Evolutionary conservation across 2,329 filamentous ascomycete genomes (phyloP).

Genomic region (Cordyceps cateniannulata): DNA sequence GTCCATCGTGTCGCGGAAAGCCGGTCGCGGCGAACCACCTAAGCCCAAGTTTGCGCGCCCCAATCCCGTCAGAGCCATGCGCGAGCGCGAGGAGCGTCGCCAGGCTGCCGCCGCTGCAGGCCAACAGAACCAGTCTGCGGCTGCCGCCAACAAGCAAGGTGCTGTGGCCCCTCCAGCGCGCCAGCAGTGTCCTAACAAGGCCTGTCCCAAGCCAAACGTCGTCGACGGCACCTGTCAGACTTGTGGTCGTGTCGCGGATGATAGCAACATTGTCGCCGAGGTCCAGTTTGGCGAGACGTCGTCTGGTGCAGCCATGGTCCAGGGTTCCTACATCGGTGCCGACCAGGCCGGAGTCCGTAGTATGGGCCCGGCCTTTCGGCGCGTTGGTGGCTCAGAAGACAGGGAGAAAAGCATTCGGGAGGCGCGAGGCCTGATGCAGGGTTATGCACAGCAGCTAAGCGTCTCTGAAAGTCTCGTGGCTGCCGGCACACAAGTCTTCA

Average conservation of each 20-base stretch:
- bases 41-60: slow-evolving; percentile 37
- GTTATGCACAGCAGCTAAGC: slow-evolving; percentile 54
- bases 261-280: slow-evolving; percentile 86
- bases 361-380: slow-evolving; percentile 55
- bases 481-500: slow-evolving; percentile 66
- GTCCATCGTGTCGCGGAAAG: slow-evolving; percentile 37
- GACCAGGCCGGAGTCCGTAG: slow-evolving; percentile 75
- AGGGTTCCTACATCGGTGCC: slow-evolving; percentile 81
- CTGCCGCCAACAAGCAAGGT: slow-evolving; percentile 23
- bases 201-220: slow-evolving; percentile 55
- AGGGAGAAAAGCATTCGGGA: slow-evolving; percentile 55
- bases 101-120: slow-evolving; percentile 27
- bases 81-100: slow-evolving; percentile 43
- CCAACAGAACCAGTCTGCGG: slow-evolving; percentile 23
- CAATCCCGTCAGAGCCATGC: slow-evolving; percentile 45
- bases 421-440: slow-evolving; percentile 52
- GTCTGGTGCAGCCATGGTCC: slow-evolving; percentile 79
- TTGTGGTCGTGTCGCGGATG: slow-evolving; percentile 78
- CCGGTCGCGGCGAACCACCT: slow-evolving; percentile 21
- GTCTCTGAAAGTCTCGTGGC: slow-evolving; percentile 58
- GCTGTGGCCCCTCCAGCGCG: slow-evolving; percentile 29
- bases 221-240: slow-evolving; percentile 67
- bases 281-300: slow-evolving; percentile 85
- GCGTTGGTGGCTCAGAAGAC: slow-evolving; percentile 52
- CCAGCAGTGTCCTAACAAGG: slow-evolving; percentile 50